These are phyloP conservation scores for Nymphaea colorata DNA, from an alignment of 164 flowering plant species.

Conservation along the genomic window DNA sequence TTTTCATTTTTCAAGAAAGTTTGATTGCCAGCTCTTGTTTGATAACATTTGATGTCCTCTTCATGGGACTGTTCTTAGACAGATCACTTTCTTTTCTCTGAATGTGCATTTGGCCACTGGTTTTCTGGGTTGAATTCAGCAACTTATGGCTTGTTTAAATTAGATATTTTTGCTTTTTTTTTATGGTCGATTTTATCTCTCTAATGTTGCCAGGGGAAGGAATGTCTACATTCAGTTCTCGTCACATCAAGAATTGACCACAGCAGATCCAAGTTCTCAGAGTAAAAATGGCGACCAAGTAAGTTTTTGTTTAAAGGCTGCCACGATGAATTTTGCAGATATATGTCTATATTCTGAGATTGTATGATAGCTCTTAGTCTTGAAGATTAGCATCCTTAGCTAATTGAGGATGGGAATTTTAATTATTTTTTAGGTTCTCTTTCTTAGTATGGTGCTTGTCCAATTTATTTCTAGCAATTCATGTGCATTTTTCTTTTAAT, in stretches of 20 bases:
- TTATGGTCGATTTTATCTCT: conserved; percentile 2
- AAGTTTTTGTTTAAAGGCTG: conserved; percentile 12
- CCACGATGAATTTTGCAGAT: background rate
- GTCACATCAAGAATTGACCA: conserved; percentile 93
- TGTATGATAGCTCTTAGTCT: background rate
- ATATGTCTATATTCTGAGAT: background rate
- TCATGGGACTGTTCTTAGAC: no score
- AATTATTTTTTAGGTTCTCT: background rate
- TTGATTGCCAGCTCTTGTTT: no score
- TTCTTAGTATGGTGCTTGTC: background rate
- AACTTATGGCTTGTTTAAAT: no score
- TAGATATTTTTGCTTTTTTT: background rate
- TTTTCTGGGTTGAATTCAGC: background rate
- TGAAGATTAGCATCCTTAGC: background rate
- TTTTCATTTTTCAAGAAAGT: no score
- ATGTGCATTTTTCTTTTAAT: background rate
- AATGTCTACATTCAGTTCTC: conserved; percentile 95
- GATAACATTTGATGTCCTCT: no score
- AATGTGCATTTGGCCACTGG: no score
- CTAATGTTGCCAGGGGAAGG: conserved; percentile 52
- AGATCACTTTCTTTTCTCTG: no score
- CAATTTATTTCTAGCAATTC: background rate
- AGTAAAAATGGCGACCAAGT: conserved; percentile 75
- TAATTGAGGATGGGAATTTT: background rate
- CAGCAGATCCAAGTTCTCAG: conserved; percentile 75